Evolutionary conservation across 768 basidiomycete species (phyloP).

Genomic region (Favolaschia claudopus): DNA sequence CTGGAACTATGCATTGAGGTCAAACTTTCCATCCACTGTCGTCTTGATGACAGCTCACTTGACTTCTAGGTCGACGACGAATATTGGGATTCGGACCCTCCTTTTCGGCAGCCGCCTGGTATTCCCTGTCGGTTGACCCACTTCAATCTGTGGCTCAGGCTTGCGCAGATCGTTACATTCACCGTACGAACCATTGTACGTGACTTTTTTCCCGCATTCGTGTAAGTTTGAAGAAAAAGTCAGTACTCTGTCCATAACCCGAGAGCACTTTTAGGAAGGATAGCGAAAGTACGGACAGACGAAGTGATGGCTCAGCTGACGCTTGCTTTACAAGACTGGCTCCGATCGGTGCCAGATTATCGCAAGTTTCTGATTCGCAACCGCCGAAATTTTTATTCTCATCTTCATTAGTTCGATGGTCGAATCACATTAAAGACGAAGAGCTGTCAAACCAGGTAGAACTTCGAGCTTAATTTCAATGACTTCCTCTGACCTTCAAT

Average conservation of each 20-base stretch:
- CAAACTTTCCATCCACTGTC: too few species aligned
- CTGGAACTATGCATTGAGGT: conserved; percentile 82
- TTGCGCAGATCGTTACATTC: conserved; percentile 76
- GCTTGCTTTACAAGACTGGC: conserved; percentile 75
- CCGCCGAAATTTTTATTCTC: not conserved
- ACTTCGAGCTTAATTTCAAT: not conserved
- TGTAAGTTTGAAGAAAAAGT: not conserved
- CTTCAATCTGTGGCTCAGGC: conserved; percentile 70
- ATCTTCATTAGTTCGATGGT: conserved; percentile 61
- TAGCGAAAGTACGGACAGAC: conserved; percentile 59
- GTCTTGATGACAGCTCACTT: too few species aligned
- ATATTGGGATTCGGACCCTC: conserved; percentile 70
- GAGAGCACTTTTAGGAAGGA: conserved; percentile 59
- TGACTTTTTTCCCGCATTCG: conserved; percentile 9
- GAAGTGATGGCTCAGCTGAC: conserved; percentile 74
- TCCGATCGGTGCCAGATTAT: conserved; percentile 71
- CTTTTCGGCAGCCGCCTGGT: conserved; percentile 73
- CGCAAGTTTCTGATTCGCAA: conserved; percentile 46
- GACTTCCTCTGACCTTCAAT: not conserved
- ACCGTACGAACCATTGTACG: conserved; percentile 73
- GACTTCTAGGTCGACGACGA: conserved; percentile 85
- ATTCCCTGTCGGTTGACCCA: conserved; percentile 63
- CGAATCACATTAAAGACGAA: conserved; percentile 55
- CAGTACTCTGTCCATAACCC: conserved; percentile 80
- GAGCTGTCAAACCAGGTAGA: conserved; percentile 54